Conservation (phyloP, 2,329 filamentous ascomycete species). For the Ceratocystis eucalypticola region DNA sequence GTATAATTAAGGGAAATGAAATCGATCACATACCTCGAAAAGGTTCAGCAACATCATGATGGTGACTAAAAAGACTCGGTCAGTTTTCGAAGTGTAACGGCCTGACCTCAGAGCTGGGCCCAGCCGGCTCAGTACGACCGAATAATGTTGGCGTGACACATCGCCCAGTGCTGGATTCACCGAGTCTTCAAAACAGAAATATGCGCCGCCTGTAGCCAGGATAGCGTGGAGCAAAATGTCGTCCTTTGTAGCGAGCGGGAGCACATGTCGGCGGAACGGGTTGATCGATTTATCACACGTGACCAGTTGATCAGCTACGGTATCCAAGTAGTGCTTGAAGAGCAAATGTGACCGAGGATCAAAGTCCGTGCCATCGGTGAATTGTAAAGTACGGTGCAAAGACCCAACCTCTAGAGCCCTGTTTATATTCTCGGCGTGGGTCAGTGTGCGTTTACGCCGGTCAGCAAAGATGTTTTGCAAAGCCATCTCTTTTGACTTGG, state of each 20-base stretch:
- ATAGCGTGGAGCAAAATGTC: slow-evolving; percentile 18
- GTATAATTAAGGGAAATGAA: not conserved
- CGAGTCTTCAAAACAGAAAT: slow-evolving; percentile 15
- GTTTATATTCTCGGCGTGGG: not conserved
- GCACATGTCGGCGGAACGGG: slow-evolving; percentile 9
- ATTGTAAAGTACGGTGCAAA: not conserved
- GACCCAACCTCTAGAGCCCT: not conserved
- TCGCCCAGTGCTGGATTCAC: slow-evolving; percentile 9
- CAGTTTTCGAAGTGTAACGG: slow-evolving; percentile 3
- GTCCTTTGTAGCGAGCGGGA: slow-evolving; percentile 14
- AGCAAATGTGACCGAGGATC: slow-evolving; percentile 16
- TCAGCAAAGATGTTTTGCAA: not conserved
- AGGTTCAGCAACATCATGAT: slow-evolving; percentile 16
- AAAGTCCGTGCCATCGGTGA: slow-evolving; percentile 6
- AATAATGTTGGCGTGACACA: slow-evolving; percentile 14
- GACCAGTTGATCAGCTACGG: slow-evolving; percentile 15
- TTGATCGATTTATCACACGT: slow-evolving; percentile 11
- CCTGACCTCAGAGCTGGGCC: slow-evolving; percentile 9
- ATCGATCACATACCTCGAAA: slow-evolving; percentile 16
- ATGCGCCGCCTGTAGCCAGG: slow-evolving; percentile 16
- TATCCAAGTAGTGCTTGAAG: slow-evolving; percentile 18
- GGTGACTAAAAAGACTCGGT: slow-evolving; percentile 13
- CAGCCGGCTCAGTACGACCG: slow-evolving; percentile 9
- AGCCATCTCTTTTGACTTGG: slow-evolving; percentile 3
- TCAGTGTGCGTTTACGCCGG: not conserved